Conservation (phyloP, 495 filamentous ascomycete species). For the Aspergillus hancockii region DNA sequence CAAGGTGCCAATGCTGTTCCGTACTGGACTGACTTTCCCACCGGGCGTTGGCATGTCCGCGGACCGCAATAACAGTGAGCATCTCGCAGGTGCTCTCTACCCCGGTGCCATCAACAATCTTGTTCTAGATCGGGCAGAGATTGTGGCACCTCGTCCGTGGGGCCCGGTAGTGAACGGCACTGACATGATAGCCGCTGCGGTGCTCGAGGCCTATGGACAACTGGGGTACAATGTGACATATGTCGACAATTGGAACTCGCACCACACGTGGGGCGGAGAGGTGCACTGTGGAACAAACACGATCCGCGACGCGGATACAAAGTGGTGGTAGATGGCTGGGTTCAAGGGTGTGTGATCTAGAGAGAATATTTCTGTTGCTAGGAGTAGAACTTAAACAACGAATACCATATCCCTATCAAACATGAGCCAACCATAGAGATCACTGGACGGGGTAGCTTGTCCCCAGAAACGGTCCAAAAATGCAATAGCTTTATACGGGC, state of each 20-base stretch:
- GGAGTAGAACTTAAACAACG: too few relatives aligned
- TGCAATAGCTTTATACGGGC: too few relatives aligned
- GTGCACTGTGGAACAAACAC: not conserved
- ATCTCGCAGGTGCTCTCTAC: too few relatives aligned
- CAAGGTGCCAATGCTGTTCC: not conserved
- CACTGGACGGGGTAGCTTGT: too few relatives aligned
- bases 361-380: too few relatives aligned
- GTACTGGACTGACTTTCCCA: not conserved
- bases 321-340: not conserved
- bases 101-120: conserved; percentile 8
- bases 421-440: too few relatives aligned
- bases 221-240: too few relatives aligned
- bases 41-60: not conserved
- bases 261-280: not conserved
- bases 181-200: not conserved
- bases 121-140: not conserved
- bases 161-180: conserved; percentile 11
- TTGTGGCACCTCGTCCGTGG: conserved; percentile 10
- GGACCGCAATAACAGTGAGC: too few relatives aligned
- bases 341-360: too few relatives aligned
- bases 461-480: too few relatives aligned
- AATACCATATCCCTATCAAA: too few relatives aligned
- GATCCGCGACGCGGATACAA: not conserved
- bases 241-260: conserved; percentile 3
- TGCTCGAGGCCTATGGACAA: too few relatives aligned